These are phyloP conservation scores for Ustilago tritici DNA, from an alignment of 1,284 basidiomycete species.

Conservation along the genomic window DNA sequence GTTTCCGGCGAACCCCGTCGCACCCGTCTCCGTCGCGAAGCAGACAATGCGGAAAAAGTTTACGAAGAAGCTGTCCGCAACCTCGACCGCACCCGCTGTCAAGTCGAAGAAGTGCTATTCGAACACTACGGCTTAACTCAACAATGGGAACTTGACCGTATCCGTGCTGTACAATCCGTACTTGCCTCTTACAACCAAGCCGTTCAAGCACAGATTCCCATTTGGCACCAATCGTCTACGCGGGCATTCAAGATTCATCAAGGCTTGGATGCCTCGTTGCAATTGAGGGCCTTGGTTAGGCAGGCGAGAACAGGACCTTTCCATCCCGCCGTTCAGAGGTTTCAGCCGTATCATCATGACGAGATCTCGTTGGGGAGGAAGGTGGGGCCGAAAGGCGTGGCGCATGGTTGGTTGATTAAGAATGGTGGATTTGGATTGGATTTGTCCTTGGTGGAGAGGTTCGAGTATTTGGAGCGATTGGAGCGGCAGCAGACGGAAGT, in stretches of 20 bases:
- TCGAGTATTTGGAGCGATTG: slow-evolving; percentile 53
- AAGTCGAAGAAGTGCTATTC: slow-evolving; percentile 60
- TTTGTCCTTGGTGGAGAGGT: slow-evolving; percentile 49
- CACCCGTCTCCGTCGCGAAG: slow-evolving; percentile 60
- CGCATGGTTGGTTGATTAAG: slow-evolving; percentile 45
- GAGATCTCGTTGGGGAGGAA: slow-evolving; percentile 56
- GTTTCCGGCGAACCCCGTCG: slow-evolving; percentile 60
- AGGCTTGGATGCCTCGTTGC: slow-evolving; percentile 34
- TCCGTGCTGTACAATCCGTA: slow-evolving; percentile 60
- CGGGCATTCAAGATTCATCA: slow-evolving; percentile 37
- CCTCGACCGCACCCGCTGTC: slow-evolving; percentile 61
- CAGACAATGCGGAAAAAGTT: slow-evolving; percentile 58
- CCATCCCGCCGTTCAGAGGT: slow-evolving; percentile 60
- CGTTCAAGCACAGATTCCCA: slow-evolving; percentile 28
- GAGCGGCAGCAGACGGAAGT: slow-evolving; percentile 35
- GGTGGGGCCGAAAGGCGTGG: slow-evolving; percentile 22
- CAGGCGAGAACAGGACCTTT: slow-evolving; percentile 62
- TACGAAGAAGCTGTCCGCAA: slow-evolving; percentile 59
- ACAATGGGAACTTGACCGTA: slow-evolving; percentile 63
- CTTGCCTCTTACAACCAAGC: slow-evolving; percentile 52
- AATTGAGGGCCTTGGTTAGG: slow-evolving; percentile 52
- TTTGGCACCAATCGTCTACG: slow-evolving; percentile 34
- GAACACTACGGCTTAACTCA: slow-evolving; percentile 62
- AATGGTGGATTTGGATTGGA: slow-evolving; percentile 66
- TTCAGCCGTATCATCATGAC: slow-evolving; percentile 68